These are phyloP conservation scores for Suhomyces chickasaworum DNA, from an alignment of 1,139 yeast genomes.

Conservation along the genomic window DNA sequence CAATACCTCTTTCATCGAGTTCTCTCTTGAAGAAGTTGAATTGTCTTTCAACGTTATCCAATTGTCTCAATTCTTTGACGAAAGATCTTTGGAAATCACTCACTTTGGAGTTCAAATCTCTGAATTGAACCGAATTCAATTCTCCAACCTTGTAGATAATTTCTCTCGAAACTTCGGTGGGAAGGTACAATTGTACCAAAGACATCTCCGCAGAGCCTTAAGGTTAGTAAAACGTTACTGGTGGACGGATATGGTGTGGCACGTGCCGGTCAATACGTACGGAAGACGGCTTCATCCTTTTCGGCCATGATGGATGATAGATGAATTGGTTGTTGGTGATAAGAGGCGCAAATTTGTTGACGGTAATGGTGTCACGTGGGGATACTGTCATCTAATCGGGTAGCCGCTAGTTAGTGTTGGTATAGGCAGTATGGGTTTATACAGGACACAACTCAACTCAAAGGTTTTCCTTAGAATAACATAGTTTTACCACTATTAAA, in stretches of 20 bases:
- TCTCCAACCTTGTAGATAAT: conserved; percentile 66
- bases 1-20: conserved; percentile 51
- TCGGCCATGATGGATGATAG: conserved; percentile 22
- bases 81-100: conserved; percentile 74
- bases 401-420: too few species aligned
- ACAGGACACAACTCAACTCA: too few species aligned
- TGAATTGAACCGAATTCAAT: conserved; percentile 63
- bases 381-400: background rate
- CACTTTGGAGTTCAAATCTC: conserved; percentile 68
- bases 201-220: conserved; percentile 78
- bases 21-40: conserved; percentile 53
- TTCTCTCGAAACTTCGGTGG: conserved; percentile 69
- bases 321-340: background rate
- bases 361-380: conserved; percentile 2
- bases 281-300: conserved; percentile 71
- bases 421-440: too few species aligned
- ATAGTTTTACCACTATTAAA: too few species aligned
- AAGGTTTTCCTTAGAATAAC: too few species aligned
- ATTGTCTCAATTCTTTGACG: conserved; percentile 64
- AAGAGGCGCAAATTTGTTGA: conserved; percentile 6
- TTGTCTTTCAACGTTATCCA: conserved; percentile 71
- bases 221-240: conserved; percentile 18
- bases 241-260: background rate
- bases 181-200: conserved; percentile 70
- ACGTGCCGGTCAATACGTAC: conserved; percentile 34